These are phyloP conservation scores for Suillus subluteus DNA, from an alignment of 768 basidiomycete genomes.

Conservation along the genomic window DNA sequence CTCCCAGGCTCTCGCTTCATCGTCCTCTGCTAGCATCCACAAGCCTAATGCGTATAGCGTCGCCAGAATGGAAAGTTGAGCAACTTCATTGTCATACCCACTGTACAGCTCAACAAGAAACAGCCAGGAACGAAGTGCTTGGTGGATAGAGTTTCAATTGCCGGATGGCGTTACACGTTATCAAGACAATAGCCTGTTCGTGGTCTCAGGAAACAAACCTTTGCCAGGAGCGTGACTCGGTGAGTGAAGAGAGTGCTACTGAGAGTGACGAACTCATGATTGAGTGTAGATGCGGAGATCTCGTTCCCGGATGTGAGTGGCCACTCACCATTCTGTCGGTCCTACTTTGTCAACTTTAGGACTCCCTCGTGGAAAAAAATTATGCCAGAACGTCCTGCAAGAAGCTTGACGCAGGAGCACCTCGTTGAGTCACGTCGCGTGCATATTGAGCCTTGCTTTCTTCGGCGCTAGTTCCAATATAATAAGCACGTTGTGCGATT, in stretches of 20 bases:
- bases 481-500: not conserved
- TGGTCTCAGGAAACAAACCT: not conserved
- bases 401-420: not conserved
- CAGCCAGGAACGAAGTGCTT: not conserved
- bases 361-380: not conserved
- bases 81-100: not conserved
- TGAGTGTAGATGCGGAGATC: not conserved
- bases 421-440: not conserved
- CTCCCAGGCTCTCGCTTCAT: not conserved
- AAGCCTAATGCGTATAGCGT: too few relatives aligned
- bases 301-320: not conserved
- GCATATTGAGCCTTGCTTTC: not conserved
- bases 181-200: not conserved
- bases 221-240: not conserved
- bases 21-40: too few relatives aligned
- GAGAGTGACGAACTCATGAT: not conserved
- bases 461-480: not conserved
- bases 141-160: not conserved
- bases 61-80: not conserved
- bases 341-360: not conserved
- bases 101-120: not conserved
- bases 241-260: not conserved
- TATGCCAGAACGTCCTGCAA: not conserved
- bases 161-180: not conserved
- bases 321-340: not conserved